phyloP scores from a whole-genome alignment of 2,329 filamentous ascomycete species.

The Scolecobasidium constrictum region DNA sequence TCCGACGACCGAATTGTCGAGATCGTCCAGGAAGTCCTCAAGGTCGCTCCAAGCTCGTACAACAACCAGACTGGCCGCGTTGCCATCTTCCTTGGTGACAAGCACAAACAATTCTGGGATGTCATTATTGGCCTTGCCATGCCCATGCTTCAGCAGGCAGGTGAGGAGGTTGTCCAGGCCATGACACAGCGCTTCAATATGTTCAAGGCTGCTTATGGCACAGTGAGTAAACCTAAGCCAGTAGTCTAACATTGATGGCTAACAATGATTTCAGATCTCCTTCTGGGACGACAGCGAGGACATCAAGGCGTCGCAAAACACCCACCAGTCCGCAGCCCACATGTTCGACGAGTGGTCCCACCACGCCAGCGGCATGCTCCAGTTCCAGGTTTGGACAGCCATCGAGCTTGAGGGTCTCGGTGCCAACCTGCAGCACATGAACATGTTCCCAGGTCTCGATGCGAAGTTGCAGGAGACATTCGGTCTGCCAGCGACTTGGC shows the following conservation, averaged over 20 bases:
- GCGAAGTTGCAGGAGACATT: slow-evolving; percentile 4
- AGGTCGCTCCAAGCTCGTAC: slow-evolving; percentile 11
- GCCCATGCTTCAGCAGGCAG: slow-evolving; percentile 5
- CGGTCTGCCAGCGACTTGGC: slow-evolving; percentile 4
- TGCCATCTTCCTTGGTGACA: slow-evolving; percentile 10
- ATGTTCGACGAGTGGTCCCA: slow-evolving; percentile 11
- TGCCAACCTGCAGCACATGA: slow-evolving; percentile 21
- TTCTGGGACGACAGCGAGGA: slow-evolving; percentile 11
- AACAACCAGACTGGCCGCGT: slow-evolving; percentile 11
- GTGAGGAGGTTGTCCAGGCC: slow-evolving; percentile 4
- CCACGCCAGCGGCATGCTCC: slow-evolving; percentile 15
- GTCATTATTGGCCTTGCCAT: slow-evolving; percentile 7
- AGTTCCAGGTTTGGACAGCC: slow-evolving; percentile 18
- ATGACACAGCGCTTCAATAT: slow-evolving; percentile 8
- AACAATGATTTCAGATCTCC: slow-evolving; percentile 5
- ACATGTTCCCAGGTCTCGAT: slow-evolving; percentile 13
- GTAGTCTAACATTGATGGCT: not conserved
- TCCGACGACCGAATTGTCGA: slow-evolving; percentile 12
- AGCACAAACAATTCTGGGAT: slow-evolving; percentile 12
- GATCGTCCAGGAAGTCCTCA: slow-evolving; percentile 9
- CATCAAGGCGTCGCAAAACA: slow-evolving; percentile 7
- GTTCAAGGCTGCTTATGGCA: slow-evolving; percentile 10
- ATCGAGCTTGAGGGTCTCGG: slow-evolving; percentile 19
- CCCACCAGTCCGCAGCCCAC: slow-evolving; percentile 9
- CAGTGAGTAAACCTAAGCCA: slow-evolving; percentile 1